Evolutionary conservation across 2,329 filamentous ascomycete genomes (phyloP), one percentile per base, ranked within the genome.

Genomic region (Hypomyces rosellus): DNA sequence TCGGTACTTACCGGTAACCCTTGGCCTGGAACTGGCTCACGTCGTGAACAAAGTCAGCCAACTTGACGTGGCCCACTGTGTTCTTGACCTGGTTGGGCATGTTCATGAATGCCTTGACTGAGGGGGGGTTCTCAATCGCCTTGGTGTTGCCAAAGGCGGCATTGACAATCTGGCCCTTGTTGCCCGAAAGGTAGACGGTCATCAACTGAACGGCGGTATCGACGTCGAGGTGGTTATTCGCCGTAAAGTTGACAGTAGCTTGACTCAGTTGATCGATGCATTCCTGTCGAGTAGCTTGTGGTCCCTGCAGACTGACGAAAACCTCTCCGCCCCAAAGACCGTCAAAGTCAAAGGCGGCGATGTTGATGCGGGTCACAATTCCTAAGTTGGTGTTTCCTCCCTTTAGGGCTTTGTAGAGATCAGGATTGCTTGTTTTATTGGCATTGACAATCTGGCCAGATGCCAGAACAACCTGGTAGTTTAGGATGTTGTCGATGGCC

Each of bases 351-450:
- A 33, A 49, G n/a, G 34, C 13, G 15, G n/a, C 45, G 4, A 49
- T 47, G 33, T 67, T 63, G 48, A 68, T 66, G 5, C 58, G 54
- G 1, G 71, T 68, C 2, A 69, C 63, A 49, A 72, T 65, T 34
- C 73, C 74, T 41, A 75, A 72, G 54, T 78, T 78, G 51, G 65
- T 71, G 15, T 67, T 65, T 13, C 76, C 75, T 4, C 75, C 76
- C 50, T 74, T 72, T 2, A 77, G 62, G 1, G 74, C 74, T 54
- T 65, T 68, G 57, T 66, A 78, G 0, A 79, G 66, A 53, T 78
- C 74, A 0, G 55, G 34, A 45, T 76, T 65, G 2, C 61, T 42
- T 0, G 54, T 47, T 0, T 50, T 50, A 36, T 66, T 73, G 13
- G 69, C 73, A 12, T 69, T 67, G 13, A 74, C 59, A 34, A 78